These are phyloP conservation scores for Penicillium goetzii DNA, from an alignment of 495 filamentous ascomycete species.

Conservation along the genomic window DNA sequence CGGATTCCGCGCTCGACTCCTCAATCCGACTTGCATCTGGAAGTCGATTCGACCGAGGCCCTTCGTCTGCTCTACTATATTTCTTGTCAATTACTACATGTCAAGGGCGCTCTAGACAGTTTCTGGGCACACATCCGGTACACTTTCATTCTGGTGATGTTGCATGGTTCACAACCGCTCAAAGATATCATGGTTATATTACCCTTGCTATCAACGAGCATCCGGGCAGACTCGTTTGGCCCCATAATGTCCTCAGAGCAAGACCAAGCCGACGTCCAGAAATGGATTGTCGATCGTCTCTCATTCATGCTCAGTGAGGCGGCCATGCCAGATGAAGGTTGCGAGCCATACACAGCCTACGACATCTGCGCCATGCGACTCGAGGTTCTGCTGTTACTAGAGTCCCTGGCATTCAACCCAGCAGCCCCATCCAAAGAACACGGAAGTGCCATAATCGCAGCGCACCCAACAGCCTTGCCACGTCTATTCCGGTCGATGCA, in stretches of 20 bases:
- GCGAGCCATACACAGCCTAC: slow-evolving; percentile 48
- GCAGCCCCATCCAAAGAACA: slow-evolving; percentile 43
- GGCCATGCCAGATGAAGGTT: slow-evolving; percentile 51
- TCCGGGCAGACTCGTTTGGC: slow-evolving; percentile 61
- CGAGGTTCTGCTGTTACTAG: slow-evolving; percentile 60
- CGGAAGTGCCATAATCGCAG: slow-evolving; percentile 56
- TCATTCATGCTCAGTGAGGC: slow-evolving; percentile 62
- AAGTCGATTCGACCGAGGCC: slow-evolving; percentile 60
- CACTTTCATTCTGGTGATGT: slow-evolving; percentile 67
- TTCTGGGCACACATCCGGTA: slow-evolving; percentile 67
- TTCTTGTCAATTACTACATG: slow-evolving; percentile 52
- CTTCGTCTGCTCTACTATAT: slow-evolving; percentile 62
- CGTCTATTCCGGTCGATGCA: slow-evolving; percentile 65
- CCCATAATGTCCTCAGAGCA: slow-evolving; percentile 57
- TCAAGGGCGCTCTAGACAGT: slow-evolving; percentile 42
- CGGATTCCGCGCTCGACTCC: slow-evolving; percentile 48
- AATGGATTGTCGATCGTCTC: slow-evolving; percentile 62
- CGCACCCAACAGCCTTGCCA: slow-evolving; percentile 58
- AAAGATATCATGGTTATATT: slow-evolving; percentile 61
- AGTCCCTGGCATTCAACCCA: slow-evolving; percentile 50
- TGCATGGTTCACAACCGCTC: slow-evolving; percentile 61
- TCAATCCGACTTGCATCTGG: slow-evolving; percentile 45
- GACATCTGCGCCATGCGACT: slow-evolving; percentile 61
- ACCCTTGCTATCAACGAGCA: slow-evolving; percentile 61
- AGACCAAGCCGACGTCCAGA: slow-evolving; percentile 59